These are phyloP conservation scores for Pelargonium exstipulatum DNA, from an alignment of 441 rosid genomes.

Conservation along the genomic window DNA sequence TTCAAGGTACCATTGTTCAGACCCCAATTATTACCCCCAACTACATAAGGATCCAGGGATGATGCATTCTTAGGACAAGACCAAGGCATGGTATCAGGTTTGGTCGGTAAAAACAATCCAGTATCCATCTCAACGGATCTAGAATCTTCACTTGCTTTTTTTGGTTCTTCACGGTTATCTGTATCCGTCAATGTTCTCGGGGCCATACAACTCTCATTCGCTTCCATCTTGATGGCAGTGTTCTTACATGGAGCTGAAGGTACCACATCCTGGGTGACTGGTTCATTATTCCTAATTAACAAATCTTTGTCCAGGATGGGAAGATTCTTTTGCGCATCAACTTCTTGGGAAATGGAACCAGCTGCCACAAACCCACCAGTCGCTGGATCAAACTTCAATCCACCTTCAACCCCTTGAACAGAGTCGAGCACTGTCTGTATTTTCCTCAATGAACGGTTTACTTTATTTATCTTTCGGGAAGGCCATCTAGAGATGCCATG, in stretches of 20 bases:
- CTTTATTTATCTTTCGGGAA: constrained; percentile 90
- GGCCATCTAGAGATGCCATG: constrained; percentile 98
- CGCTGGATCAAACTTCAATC: constrained; percentile 64
- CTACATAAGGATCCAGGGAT: constrained; percentile 14
- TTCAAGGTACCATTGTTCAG: constrained; percentile 28
- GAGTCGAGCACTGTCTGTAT: constrained; percentile 80
- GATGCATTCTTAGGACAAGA: too few relatives aligned
- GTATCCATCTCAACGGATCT: constrained; percentile 25
- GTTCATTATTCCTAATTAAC: constrained; percentile 24
- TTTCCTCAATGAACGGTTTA: constrained; percentile 70
- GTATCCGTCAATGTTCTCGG: constrained; percentile 20
- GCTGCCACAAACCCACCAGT: constrained; percentile 66
- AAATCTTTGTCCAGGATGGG: constrained; percentile 28
- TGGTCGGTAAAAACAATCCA: constrained; percentile 31
- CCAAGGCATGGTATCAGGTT: constrained; percentile 14
- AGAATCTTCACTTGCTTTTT: constrained; percentile 33
- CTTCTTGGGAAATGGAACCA: constrained; percentile 38
- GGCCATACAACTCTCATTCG: constrained; percentile 32
- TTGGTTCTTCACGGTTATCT: constrained; percentile 15
- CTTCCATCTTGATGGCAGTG: constrained; percentile 41
- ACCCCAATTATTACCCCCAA: constrained; percentile 21
- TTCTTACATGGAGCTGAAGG: constrained; percentile 25
- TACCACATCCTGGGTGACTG: constrained; percentile 17
- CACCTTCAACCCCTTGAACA: constrained; percentile 88
- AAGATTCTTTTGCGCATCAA: constrained; percentile 30